Evolutionary conservation across 176 grass and related monocot species (phyloP).

Genomic region (Aegilops tauschii): DNA sequence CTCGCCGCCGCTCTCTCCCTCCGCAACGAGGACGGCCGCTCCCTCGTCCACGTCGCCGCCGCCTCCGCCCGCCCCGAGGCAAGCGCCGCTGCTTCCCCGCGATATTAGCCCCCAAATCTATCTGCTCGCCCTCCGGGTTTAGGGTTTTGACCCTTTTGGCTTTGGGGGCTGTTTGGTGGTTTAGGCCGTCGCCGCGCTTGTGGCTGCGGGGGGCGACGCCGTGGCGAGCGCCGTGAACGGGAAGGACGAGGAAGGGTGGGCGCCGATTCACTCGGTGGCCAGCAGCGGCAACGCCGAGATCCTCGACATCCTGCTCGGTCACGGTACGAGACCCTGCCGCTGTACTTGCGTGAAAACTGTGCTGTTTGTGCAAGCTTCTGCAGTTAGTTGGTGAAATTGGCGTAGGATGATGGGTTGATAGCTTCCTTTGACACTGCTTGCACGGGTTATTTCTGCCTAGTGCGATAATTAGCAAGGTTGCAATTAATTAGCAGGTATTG

Average conservation of each 20-base stretch:
- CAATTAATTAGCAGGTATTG: slow-evolving; percentile 7
- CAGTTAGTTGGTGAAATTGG: not conserved
- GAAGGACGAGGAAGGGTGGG: slow-evolving; percentile 94
- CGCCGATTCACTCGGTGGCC: slow-evolving; percentile 69
- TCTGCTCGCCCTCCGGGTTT: not conserved
- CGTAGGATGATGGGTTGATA: not conserved
- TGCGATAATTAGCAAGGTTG: not conserved
- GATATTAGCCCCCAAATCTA: not conserved
- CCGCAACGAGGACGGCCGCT: slow-evolving; percentile 81
- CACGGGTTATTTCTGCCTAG: not conserved
- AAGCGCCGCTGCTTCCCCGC: not conserved
- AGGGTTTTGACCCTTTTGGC: not conserved
- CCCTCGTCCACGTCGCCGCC: slow-evolving; percentile 86
- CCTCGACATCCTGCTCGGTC: slow-evolving; percentile 60
- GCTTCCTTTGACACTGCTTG: not conserved
- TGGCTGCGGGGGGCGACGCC: slow-evolving; percentile 40
- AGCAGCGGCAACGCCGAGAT: slow-evolving; percentile 77
- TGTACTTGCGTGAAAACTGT: not conserved
- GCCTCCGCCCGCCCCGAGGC: slow-evolving; percentile 53
- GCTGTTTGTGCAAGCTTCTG: not conserved
- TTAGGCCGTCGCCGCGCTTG: slow-evolving; percentile 63
- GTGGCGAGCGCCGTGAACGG: slow-evolving; percentile 56
- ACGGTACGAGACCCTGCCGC: slow-evolving; percentile 28
- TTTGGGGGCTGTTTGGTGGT: not conserved
- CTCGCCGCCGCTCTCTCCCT: slow-evolving; percentile 46